phyloP scores from a whole-genome alignment of 2,329 filamentous ascomycete genomes.

The Phialemonium atrogriseum region DNA sequence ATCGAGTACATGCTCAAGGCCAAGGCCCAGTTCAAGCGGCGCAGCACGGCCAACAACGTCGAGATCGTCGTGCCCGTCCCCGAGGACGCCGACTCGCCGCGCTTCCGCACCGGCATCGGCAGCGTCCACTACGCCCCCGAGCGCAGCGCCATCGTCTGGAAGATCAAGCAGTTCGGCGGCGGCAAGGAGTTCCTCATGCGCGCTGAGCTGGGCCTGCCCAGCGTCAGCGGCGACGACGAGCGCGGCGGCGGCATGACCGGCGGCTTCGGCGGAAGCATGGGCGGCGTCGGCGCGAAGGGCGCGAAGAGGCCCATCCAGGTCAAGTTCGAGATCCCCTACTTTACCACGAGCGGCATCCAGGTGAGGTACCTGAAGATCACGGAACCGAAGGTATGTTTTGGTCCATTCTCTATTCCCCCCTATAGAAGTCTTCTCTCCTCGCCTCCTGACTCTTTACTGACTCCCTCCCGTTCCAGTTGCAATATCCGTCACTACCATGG shows the following conservation, averaged over 20 bases:
- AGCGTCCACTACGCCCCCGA: slow-evolving; percentile 96
- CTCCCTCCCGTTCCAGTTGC: slow-evolving; percentile 57
- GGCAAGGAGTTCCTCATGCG: slow-evolving; percentile 98
- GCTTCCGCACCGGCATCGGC: slow-evolving; percentile 95
- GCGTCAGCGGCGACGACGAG: slow-evolving; percentile 91
- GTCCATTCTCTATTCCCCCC: slow-evolving; percentile 5
- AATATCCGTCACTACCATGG: slow-evolving; percentile 97
- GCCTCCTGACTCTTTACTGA: slow-evolving; percentile 4
- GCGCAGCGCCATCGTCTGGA: slow-evolving; percentile 97
- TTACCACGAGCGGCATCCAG: slow-evolving; percentile 98
- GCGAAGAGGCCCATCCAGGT: slow-evolving; percentile 93
- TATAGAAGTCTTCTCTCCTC: no score
- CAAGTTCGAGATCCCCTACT: slow-evolving; percentile 99
- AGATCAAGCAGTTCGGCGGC: slow-evolving; percentile 99
- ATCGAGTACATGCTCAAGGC: slow-evolving; percentile 99
- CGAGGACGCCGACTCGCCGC: slow-evolving; percentile 90
- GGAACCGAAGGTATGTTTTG: slow-evolving; percentile 81
- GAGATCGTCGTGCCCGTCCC: slow-evolving; percentile 96
- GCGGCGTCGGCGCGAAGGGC: slow-evolving; percentile 78
- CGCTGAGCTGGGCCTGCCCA: slow-evolving; percentile 87
- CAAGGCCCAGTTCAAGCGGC: slow-evolving; percentile 93
- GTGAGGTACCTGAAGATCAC: slow-evolving; percentile 98
- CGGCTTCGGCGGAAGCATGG: slow-evolving; percentile 95
- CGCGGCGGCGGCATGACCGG: slow-evolving; percentile 96
- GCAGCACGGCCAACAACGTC: slow-evolving; percentile 96